Evolutionary conservation across 2,329 filamentous ascomycete genomes (phyloP).

Genomic region (Aureobasidium leucospermi): DNA sequence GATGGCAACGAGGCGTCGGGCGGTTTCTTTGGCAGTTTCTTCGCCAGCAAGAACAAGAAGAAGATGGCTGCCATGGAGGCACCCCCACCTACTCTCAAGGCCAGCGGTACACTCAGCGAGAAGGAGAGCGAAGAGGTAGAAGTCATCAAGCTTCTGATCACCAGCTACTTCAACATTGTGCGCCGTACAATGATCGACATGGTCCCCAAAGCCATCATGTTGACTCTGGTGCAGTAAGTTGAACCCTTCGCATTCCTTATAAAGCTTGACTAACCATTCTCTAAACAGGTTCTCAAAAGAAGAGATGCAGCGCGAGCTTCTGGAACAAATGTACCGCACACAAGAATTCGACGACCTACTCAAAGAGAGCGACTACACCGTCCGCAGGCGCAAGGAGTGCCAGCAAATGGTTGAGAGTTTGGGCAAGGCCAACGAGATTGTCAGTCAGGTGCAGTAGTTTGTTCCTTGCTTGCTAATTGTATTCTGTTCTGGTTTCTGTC

Average conservation of each 20-base stretch:
- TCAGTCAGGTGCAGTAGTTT: slow-evolving; percentile 62
- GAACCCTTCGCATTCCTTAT: slow-evolving; percentile 15
- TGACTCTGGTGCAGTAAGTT: slow-evolving; percentile 86
- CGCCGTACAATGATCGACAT: slow-evolving; percentile 99
- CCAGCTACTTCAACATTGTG: slow-evolving; percentile 96
- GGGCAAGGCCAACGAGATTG: slow-evolving; percentile 85
- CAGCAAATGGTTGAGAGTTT: slow-evolving; percentile 98
- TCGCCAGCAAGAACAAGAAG: slow-evolving; percentile 99
- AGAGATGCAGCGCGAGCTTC: slow-evolving; percentile 93
- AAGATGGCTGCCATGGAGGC: slow-evolving; percentile 99
- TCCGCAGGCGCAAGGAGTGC: slow-evolving; percentile 92
- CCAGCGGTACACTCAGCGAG: slow-evolving; percentile 86
- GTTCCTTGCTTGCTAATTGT: neutral
- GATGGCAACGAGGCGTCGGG: slow-evolving; percentile 37
- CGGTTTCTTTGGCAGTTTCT: slow-evolving; percentile 98
- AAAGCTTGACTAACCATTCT: slow-evolving; percentile 16
- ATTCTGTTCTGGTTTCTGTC: neutral
- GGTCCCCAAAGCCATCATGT: slow-evolving; percentile 99
- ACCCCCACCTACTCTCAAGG: slow-evolving; percentile 86
- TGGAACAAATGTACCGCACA: slow-evolving; percentile 95
- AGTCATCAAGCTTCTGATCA: slow-evolving; percentile 96
- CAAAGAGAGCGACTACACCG: slow-evolving; percentile 96
- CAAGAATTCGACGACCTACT: slow-evolving; percentile 87
- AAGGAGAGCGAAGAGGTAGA: slow-evolving; percentile 94
- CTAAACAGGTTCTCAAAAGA: slow-evolving; percentile 76